Base-by-base conservation (phyloP, 306 rosid genomes). In the cucumber (Cucumis sativus) region DNA sequence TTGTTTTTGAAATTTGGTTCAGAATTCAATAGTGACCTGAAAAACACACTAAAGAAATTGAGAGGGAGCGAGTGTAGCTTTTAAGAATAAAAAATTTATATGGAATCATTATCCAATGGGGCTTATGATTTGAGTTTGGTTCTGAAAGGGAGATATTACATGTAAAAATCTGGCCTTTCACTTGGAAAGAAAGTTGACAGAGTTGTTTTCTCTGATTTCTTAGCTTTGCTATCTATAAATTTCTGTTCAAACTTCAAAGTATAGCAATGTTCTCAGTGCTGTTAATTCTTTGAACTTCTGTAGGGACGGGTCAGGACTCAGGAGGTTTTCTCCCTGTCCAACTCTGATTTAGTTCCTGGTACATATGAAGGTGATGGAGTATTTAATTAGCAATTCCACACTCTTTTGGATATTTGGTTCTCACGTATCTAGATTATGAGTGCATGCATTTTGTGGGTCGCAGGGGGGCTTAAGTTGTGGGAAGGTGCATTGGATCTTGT, bases 381-480 rank as follows among this genome's bases (percentile, higher is more conserved):
- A 41, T 83, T 81, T 41, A 52, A 55, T 61, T 30, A 30, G 67
- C 2, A 28, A 16, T 80, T 74, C 79, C 40, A 60, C 71, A 6
- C 18, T 17, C 18, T 30, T 11, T 33, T 12, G 6, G 30, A 62
- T 8, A 39, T 37, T 40, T 40, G 52, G 30, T 66, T 66, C 21
- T 66, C 59, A 54, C 21, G 66, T 35, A 71, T 23, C 55, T 70
- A 40, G 23, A 15, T 43, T 60, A 61, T 76, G 40, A n/a, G 15
- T 76, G 72, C 52, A 6, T 76, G 62, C 60, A 71, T 40, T 37
- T 45, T 85, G 80, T 83, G 73, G 82, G 52, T 28, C 82, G 41
- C 68, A 95, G 97, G 97, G 40, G 97, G 97, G 15, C 81, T 95
- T 76, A 92, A 95, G 91, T 80, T 90, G 78, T 95, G 99, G 97